A percentile compares a stretch with the other conserved stretches of the same genome.
Evolutionary conservation across 129 eudicot genomes (phyloP).

Genomic region (Pittosporum tobira): DNA sequence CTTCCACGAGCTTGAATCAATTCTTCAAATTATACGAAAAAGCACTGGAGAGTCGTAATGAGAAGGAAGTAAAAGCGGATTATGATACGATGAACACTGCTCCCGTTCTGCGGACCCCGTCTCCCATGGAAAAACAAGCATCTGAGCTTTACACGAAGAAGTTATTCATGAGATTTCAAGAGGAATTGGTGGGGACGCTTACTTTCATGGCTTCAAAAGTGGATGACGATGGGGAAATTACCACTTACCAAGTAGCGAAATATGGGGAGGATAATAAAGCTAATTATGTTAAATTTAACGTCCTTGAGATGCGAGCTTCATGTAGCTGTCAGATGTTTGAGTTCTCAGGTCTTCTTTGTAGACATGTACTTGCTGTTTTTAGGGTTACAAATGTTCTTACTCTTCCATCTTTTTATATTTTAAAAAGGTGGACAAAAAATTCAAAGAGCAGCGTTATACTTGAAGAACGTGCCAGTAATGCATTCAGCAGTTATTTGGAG

Average conservation of each 20-base stretch:
- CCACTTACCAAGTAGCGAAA: conserved; percentile 52
- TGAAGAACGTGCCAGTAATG: conserved; percentile 38
- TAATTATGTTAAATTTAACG: conserved; percentile 40
- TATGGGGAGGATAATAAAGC: conserved; percentile 51
- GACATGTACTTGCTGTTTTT: conserved; percentile 59
- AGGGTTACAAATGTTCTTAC: conserved; percentile 63
- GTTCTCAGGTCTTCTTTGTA: conserved; percentile 49
- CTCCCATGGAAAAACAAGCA: conserved; percentile 70
- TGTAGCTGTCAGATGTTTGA: conserved; percentile 70
- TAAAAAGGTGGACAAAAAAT: conserved; percentile 50
- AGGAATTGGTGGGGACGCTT: conserved; percentile 53
- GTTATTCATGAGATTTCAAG: conserved; percentile 49
- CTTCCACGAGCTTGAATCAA: conserved; percentile 40
- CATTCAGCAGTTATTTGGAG: conserved; percentile 32
- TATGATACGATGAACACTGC: conserved; percentile 46
- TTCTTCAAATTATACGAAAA: conserved; percentile 51
- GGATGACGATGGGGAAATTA: conserved; percentile 42
- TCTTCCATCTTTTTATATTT: conserved; percentile 45
- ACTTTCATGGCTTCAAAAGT: conserved; percentile 51
- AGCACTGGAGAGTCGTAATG: conserved; percentile 57
- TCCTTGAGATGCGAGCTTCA: conserved; percentile 43
- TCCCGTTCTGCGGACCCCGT: conserved; percentile 52
- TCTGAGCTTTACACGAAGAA: conserved; percentile 51
- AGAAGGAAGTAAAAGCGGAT: conserved; percentile 60
- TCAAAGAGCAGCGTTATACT: conserved; percentile 48